Evolutionary conservation across 176 grass and related monocot species (phyloP).

Genomic region (Oryza nivara): DNA sequence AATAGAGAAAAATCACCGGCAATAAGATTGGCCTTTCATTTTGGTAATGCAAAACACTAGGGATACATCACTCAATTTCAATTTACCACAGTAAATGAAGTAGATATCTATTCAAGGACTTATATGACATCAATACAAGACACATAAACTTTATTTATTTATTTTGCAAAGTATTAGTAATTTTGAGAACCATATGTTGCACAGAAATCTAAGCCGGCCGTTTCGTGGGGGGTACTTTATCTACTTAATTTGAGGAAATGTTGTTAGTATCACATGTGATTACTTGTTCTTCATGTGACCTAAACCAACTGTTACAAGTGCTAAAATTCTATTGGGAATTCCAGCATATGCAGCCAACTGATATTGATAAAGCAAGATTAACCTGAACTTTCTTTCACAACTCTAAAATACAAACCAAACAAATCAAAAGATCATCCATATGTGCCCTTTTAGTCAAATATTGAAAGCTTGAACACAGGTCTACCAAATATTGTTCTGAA

Average conservation of each 20-base stretch:
- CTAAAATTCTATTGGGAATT: background rate
- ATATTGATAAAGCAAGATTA: background rate
- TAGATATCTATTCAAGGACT: background rate
- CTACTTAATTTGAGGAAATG: background rate
- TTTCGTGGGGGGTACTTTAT: background rate
- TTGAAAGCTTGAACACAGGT: background rate
- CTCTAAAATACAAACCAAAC: background rate
- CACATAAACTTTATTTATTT: background rate
- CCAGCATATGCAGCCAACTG: background rate
- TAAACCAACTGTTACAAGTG: background rate
- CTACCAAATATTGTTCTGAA: background rate
- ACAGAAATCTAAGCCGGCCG: background rate
- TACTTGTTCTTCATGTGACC: background rate
- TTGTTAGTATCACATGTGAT: slow-evolving; percentile 37
- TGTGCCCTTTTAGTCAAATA: background rate
- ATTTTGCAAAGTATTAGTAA: background rate
- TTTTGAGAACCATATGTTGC: background rate
- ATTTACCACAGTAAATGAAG: background rate
- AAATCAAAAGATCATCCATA: background rate
- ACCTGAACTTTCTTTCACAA: background rate
- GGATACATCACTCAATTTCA: background rate
- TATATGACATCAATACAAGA: background rate
- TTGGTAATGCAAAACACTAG: background rate
- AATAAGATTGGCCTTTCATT: background rate
- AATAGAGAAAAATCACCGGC: background rate